These are phyloP conservation scores for Sporothrix luriei DNA, from an alignment of 2,329 filamentous ascomycete species.

Conservation along the genomic window DNA sequence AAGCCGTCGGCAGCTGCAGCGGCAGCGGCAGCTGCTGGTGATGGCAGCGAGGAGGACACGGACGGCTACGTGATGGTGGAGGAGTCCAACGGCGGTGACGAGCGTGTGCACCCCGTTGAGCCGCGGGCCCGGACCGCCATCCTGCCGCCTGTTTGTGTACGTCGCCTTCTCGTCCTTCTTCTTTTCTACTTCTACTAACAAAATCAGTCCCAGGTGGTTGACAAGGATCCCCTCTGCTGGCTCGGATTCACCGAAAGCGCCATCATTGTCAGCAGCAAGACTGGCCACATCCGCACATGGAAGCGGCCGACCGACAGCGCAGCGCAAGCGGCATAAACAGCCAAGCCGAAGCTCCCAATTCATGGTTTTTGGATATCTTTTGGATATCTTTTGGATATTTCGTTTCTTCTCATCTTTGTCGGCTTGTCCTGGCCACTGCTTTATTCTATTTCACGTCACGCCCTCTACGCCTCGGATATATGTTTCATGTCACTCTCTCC, in stretches of 20 bases:
- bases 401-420: background rate
- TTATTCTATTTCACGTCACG: background rate
- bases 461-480: conserved; percentile 1
- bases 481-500: conserved; percentile 6
- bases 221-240: conserved; percentile 85
- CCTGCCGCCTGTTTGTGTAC: conserved; percentile 85
- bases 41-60: conserved; percentile 55
- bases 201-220: conserved; percentile 73
- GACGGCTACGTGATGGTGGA: conserved; percentile 46
- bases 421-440: background rate
- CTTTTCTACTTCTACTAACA: conserved; percentile 12
- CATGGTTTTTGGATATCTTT: background rate
- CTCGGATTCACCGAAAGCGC: conserved; percentile 90
- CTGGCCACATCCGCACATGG: conserved; percentile 64
- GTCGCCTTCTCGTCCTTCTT: conserved; percentile 45
- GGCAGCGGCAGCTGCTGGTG: conserved; percentile 52
- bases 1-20: conserved; percentile 46
- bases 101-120: conserved; percentile 75
- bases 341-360: background rate
- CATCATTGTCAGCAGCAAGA: conserved; percentile 89
- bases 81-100: conserved; percentile 48
- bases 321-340: conserved; percentile 35
- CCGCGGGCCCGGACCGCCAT: conserved; percentile 81
- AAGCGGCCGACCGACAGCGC: conserved; percentile 47
- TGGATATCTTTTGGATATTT: background rate